phyloP scores from a whole-genome alignment of 768 basidiomycete genomes.

The Tulasnella sp. region DNA sequence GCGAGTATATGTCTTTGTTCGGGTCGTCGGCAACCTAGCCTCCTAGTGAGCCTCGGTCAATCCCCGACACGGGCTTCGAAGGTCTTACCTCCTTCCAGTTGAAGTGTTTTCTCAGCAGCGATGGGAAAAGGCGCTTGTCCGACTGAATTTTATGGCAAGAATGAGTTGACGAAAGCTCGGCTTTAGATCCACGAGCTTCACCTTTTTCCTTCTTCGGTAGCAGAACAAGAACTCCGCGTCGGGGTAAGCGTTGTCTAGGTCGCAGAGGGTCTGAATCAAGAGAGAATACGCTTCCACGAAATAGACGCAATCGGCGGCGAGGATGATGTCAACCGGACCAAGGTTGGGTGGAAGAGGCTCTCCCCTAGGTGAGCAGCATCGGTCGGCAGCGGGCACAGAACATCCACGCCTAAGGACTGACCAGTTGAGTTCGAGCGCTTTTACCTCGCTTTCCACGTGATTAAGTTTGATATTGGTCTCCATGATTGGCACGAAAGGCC shows the following conservation, averaged over 20 bases:
- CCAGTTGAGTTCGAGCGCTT: constrained; percentile 78
- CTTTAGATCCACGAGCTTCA: constrained; percentile 32
- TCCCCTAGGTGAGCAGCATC: not conserved
- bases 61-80: no score
- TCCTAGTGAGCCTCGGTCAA: not conserved
- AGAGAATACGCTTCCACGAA: constrained; percentile 90
- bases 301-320: constrained; percentile 94
- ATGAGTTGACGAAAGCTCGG: constrained; percentile 12
- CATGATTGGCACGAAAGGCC: constrained; percentile 78
- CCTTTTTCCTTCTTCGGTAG: constrained; percentile 92
- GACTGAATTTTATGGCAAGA: constrained; percentile 47
- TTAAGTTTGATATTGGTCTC: constrained; percentile 66
- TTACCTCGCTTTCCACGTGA: constrained; percentile 48
- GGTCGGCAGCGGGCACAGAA: not conserved
- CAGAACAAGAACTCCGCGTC: constrained; percentile 77
- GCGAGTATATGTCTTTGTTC: constrained; percentile 50
- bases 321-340: constrained; percentile 58
- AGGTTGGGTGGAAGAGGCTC: constrained; percentile 9
- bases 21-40: constrained; percentile 62
- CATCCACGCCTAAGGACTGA: constrained; percentile 36
- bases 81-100: constrained; percentile 58
- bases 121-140: constrained; percentile 77
- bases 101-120: constrained; percentile 70
- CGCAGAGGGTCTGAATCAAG: constrained; percentile 70
- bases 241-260: constrained; percentile 44